Percentiles rank a stretch among this genome's conserved stretches.
Evolutionary conservation across 2,329 filamentous ascomycete species (phyloP).

Genomic region (Curvularia verruculosa): DNA sequence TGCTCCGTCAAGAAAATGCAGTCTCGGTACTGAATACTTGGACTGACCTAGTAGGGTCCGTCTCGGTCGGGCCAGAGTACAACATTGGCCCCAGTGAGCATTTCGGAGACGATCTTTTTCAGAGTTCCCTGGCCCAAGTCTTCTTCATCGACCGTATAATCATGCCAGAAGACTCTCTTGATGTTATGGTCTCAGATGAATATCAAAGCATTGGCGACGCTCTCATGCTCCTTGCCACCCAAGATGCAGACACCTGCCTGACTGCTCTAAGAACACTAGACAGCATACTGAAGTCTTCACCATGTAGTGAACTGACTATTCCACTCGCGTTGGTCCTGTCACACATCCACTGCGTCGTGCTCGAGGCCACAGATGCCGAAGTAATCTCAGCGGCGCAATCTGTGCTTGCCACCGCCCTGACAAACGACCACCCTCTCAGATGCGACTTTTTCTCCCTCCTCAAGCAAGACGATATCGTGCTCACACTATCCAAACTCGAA

Average conservation of each 20-base stretch:
- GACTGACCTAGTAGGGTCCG: constrained; percentile 23
- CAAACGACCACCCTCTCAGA: constrained; percentile 3
- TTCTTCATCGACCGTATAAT: constrained; percentile 38
- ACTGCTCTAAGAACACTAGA: constrained; percentile 31
- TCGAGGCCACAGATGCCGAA: constrained; percentile 31
- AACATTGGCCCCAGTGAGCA: constrained; percentile 15
- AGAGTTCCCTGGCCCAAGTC: constrained; percentile 27
- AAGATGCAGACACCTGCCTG: constrained; percentile 38
- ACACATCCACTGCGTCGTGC: constrained; percentile 28
- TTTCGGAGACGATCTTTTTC: constrained; percentile 25
- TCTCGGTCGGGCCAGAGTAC: constrained; percentile 31
- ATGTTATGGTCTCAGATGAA: constrained; percentile 18
- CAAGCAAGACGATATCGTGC: constrained; percentile 17
- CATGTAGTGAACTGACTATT: constrained; percentile 15
- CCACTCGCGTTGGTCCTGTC: constrained; percentile 29
- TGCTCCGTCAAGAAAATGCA: constrained; percentile 28
- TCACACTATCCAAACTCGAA: constrained; percentile 34
- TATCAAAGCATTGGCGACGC: constrained; percentile 34
- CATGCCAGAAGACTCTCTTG: constrained; percentile 20
- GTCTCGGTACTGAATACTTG: constrained; percentile 27
- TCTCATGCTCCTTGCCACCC: constrained; percentile 28
- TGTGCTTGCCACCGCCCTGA: constrained; percentile 33
- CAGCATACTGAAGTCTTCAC: constrained; percentile 21
- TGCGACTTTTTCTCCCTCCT: constrained; percentile 27
- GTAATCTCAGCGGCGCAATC: constrained; percentile 39